Evolutionary conservation across 768 basidiomycete genomes (phyloP), one percentile per base, ranked within the genome.

Genomic region (Pisolithus marmoratus): DNA sequence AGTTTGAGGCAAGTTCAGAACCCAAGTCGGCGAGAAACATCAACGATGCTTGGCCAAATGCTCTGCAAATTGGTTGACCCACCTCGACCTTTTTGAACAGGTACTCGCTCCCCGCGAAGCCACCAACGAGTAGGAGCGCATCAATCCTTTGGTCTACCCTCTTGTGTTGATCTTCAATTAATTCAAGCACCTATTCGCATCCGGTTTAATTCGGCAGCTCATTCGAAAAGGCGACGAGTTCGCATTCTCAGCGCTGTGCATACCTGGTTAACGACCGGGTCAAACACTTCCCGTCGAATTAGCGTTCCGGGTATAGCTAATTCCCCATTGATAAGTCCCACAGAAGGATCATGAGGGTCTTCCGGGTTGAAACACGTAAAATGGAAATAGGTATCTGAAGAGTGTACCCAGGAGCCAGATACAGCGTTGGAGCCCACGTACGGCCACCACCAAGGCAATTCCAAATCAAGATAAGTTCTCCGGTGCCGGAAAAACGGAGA

Each of bases 331-430:
- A 87, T 72, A 49, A 93, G 71, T 1, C 91, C 91, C 22, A 92
- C 87, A 23, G 78, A 74, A 1, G 85, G 78, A 65, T 94, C 91
- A 60, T 90, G 79, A 8, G 85, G 82, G 62, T 91, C 89, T 58
- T 89, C 84, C 15, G 85, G 82, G 57, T 93, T 93, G 75, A 94
- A 94, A 67, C 89, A 92, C 29, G 84, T 92, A 67, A 93, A 94
- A 64, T 89, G 83, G 71, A 93, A 93, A 74, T 84, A 85, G 51
- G 81, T 84, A 26, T 84, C 90, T 92, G 58, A 15, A 54, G 55
- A 45, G 12, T 43, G 37, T 15, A 45, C 24, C 45, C 26, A 29
- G 7, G 31, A 12, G 40, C 23, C 40, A 41, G 23, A 41, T 41
- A 19, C 40, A 41, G 44, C 46, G 50, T 37, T 41, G 44, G 31